Evolutionary conservation across 257 asterid species (phyloP).

Genomic region (Solanum bukasovii): DNA sequence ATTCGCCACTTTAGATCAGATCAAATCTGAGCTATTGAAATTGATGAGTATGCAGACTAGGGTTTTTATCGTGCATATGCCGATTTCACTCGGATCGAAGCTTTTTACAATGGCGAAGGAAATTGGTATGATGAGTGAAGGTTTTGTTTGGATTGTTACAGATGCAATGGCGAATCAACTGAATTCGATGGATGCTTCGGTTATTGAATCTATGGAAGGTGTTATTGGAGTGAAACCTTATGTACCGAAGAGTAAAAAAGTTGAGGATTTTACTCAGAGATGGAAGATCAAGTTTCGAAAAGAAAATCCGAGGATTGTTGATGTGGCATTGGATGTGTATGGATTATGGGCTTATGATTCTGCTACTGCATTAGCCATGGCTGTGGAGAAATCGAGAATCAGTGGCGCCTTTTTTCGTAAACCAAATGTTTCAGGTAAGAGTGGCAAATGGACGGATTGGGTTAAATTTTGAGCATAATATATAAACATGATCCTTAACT

Average conservation of each 20-base stretch:
- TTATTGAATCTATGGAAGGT: constrained; percentile 39
- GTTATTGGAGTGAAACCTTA: constrained; percentile 41
- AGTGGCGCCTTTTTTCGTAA: neutral
- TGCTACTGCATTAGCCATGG: constrained; percentile 37
- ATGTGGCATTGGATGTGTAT: constrained; percentile 10
- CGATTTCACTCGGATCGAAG: constrained; percentile 17
- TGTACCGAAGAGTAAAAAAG: constrained; percentile 14
- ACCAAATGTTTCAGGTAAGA: constrained; percentile 5
- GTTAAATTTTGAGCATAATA: neutral
- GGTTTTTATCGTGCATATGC: constrained; percentile 40
- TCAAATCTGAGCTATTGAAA: constrained; percentile 27
- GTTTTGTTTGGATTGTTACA: constrained; percentile 37
- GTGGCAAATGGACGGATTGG: neutral
- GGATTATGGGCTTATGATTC: constrained; percentile 52
- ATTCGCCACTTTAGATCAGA: constrained; percentile 28
- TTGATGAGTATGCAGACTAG: constrained; percentile 45
- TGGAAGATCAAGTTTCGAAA: constrained; percentile 17
- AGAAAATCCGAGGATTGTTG: neutral
- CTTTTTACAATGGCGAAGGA: constrained; percentile 19
- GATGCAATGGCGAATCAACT: constrained; percentile 29
- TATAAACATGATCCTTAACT: no score
- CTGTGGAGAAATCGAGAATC: constrained; percentile 21
- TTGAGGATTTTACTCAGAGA: constrained; percentile 10
- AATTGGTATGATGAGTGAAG: constrained; percentile 41
- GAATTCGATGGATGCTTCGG: constrained; percentile 5